Evolutionary conservation across 306 rosid species (phyloP).

Genomic region (Citrullus mucosospermus): DNA sequence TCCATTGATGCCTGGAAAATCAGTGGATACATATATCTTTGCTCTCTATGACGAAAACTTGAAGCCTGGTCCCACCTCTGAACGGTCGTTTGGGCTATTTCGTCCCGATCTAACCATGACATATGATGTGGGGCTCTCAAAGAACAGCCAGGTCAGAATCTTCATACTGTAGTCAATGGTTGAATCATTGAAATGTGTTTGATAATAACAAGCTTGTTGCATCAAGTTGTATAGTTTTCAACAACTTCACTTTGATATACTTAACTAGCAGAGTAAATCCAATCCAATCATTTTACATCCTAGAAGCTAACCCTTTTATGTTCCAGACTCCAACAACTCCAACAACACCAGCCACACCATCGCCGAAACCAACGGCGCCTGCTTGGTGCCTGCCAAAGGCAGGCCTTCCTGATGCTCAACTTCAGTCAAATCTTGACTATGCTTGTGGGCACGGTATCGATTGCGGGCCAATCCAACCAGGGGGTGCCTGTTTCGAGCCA

Average conservation of each 20-base stretch:
- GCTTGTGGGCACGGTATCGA: constrained; percentile 50
- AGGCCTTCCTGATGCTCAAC: constrained; percentile 41
- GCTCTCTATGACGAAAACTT: constrained; percentile 72
- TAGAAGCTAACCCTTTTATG: not conserved
- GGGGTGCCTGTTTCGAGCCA: constrained; percentile 82
- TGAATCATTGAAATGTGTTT: not conserved
- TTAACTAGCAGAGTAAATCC: not conserved
- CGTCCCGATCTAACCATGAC: constrained; percentile 47
- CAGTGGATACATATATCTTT: constrained; percentile 66
- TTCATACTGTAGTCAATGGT: not conserved
- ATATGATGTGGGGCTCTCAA: constrained; percentile 70
- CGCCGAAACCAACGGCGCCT: constrained; percentile 22
- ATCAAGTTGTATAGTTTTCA: not conserved
- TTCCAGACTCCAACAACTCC: constrained; percentile 27
- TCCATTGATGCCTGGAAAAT: constrained; percentile 81
- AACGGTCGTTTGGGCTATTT: constrained; percentile 67
- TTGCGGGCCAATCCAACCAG: constrained; percentile 56
- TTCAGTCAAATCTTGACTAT: constrained; percentile 67
- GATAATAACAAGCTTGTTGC: not conserved
- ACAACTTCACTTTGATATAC: not conserved
- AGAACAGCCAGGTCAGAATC: constrained; percentile 44
- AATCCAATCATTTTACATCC: not conserved
- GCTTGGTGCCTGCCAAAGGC: constrained; percentile 74
- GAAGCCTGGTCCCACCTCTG: constrained; percentile 64
- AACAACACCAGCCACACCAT: constrained; percentile 33